These are phyloP conservation scores for Blastocystis sp. DNA, from an alignment of 352 stramenopile species.

Conservation along the genomic window DNA sequence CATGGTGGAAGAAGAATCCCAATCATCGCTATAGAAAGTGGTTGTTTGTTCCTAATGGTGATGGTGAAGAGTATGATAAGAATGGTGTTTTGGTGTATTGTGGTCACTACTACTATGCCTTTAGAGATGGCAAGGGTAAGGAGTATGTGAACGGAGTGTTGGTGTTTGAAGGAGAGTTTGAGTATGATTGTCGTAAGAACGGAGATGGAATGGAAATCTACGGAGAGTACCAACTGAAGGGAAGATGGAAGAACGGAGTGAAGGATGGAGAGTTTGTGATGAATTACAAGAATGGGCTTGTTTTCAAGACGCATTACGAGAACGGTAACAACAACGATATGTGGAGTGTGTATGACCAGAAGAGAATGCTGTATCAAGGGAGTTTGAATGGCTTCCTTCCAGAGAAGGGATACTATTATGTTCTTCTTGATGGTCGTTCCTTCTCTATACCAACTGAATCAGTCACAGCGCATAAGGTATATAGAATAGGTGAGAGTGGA, in stretches of 20 bases:
- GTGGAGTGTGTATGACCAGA: too few relatives aligned
- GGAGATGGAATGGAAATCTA: background rate
- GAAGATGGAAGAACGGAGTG: too few relatives aligned
- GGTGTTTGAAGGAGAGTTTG: background rate
- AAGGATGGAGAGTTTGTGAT: too few relatives aligned
- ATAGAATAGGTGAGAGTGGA: too few relatives aligned
- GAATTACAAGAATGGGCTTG: too few relatives aligned
- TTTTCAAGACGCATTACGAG: background rate
- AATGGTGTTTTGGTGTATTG: background rate
- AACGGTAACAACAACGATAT: background rate
- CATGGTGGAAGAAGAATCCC: background rate
- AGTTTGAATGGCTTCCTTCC: too few relatives aligned
- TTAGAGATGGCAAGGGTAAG: background rate
- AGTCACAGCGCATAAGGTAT: too few relatives aligned
- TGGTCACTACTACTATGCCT: background rate
- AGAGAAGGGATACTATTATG: too few relatives aligned
- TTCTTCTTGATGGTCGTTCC: too few relatives aligned
- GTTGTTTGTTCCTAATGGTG: constrained; percentile 8
- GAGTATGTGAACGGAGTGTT: background rate
- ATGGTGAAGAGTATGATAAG: background rate
- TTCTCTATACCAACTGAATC: too few relatives aligned
- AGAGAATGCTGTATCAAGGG: too few relatives aligned
- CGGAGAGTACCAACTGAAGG: too few relatives aligned
- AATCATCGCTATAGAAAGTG: background rate
- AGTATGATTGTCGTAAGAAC: background rate